phyloP scores from a whole-genome alignment of 2,329 filamentous ascomycete species.

The Cytospora piceae region DNA sequence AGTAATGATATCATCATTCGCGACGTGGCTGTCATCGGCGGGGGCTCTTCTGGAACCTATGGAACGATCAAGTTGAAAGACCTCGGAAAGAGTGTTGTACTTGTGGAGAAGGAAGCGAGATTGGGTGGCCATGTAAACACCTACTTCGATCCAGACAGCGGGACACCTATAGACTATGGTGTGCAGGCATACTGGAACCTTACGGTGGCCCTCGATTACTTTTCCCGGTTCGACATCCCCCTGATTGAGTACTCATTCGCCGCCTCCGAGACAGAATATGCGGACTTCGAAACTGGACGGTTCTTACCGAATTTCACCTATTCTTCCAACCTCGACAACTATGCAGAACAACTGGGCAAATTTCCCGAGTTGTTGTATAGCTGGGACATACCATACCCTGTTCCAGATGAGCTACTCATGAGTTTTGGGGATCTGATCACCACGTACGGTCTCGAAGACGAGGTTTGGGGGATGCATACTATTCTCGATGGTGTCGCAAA shows the following conservation, averaged over 20 bases:
- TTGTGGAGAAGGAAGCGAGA: conserved; percentile 28
- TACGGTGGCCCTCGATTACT: conserved; percentile 42
- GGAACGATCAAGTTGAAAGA: conserved; percentile 31
- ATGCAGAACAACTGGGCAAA: conserved; percentile 34
- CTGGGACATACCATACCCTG: conserved; percentile 44
- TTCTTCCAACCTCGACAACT: conserved; percentile 5
- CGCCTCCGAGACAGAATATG: conserved; percentile 36
- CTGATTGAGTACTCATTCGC: conserved; percentile 30
- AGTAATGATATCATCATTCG: conserved; percentile 13
- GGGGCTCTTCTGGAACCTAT: conserved; percentile 32
- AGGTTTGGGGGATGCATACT: conserved; percentile 18
- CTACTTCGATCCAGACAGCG: conserved; percentile 45
- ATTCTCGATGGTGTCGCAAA: conserved; percentile 46
- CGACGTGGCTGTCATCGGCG: conserved; percentile 33
- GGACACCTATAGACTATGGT: conserved; percentile 38
- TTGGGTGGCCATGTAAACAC: conserved; percentile 49
- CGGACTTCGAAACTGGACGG: conserved; percentile 42
- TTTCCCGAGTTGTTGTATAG: conserved; percentile 38
- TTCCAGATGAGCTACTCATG: conserved; percentile 49
- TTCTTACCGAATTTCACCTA: conserved; percentile 31
- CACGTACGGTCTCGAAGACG: conserved; percentile 41
- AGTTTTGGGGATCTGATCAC: conserved; percentile 50
- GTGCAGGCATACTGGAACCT: conserved; percentile 41
- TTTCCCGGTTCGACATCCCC: conserved; percentile 45
- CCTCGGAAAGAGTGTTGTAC: conserved; percentile 28